Conservation (phyloP, 495 filamentous ascomycete genomes). For the Aspergillus panamensis region DNA sequence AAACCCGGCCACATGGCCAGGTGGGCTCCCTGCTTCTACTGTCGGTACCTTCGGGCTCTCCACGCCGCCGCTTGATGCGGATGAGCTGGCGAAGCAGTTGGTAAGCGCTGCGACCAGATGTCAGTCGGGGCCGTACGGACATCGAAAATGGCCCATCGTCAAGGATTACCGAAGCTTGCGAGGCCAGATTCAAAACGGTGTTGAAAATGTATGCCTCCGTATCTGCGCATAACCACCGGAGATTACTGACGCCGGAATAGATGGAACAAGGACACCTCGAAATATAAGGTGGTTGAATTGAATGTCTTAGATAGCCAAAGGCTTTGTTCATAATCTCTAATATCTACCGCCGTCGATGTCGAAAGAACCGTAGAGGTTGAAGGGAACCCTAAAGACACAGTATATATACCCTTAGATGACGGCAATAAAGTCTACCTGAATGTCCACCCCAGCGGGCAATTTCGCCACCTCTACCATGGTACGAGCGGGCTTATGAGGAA, state of each 20-base stretch:
- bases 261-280: not conserved
- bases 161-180: not conserved
- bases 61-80: conserved; percentile 3
- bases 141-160: not conserved
- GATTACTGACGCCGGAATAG: not conserved
- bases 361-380: too few species aligned
- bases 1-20: conserved; percentile 5
- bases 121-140: conserved; percentile 2
- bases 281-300: too few species aligned
- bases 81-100: conserved; percentile 6
- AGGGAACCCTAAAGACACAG: too few species aligned
- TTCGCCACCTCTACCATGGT: conserved; percentile 23
- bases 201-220: not conserved
- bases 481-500: conserved; percentile 19
- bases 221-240: not conserved
- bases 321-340: too few species aligned
- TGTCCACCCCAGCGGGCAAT: conserved; percentile 20
- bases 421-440: conserved; percentile 21
- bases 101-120: not conserved
- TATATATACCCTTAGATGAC: too few species aligned
- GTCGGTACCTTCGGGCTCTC: not conserved
- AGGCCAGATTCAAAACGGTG: not conserved
- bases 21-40: not conserved
- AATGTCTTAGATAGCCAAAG: too few species aligned
- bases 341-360: too few species aligned